A percentile compares a stretch with the other conserved stretches of the same genome.
phyloP scores from a whole-genome alignment of 108 stramenopile genomes.

The Aurantiochytrium sp. region DNA sequence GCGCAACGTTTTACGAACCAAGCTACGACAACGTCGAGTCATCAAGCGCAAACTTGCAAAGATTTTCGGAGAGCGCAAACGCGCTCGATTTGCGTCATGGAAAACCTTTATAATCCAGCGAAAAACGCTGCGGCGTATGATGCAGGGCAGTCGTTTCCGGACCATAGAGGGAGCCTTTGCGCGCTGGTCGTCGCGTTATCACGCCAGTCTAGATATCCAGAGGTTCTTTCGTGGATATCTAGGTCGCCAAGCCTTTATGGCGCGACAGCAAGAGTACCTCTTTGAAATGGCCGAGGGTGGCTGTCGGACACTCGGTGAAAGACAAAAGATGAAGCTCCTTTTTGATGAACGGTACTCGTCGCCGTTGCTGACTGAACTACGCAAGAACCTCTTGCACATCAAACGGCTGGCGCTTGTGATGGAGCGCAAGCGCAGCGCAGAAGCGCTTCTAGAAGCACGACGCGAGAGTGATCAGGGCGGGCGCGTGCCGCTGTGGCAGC shows the following conservation, averaged over 20 bases:
- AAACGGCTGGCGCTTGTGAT: neutral
- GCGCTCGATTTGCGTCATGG: neutral
- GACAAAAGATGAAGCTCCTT: neutral
- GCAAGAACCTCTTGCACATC: neutral
- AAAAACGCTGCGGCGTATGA: neutral
- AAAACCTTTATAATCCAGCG: neutral
- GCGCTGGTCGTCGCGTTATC: neutral
- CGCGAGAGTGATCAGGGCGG: neutral
- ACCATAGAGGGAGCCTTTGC: neutral
- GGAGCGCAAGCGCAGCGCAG: neutral
- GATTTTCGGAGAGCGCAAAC: neutral
- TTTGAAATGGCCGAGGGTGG: neutral
- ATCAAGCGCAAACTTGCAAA: neutral
- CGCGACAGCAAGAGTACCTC: neutral
- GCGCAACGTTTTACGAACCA: neutral
- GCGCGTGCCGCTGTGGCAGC: neutral
- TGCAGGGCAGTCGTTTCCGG: neutral
- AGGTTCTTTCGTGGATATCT: neutral
- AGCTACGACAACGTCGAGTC: neutral
- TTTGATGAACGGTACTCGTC: neutral
- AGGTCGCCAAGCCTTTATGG: neutral
- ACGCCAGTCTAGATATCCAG: neutral
- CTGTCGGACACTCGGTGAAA: neutral
- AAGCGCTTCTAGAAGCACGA: neutral
- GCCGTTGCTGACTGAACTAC: neutral